Conservation (phyloP, 768 basidiomycete genomes). For the Russula compacta region DNA sequence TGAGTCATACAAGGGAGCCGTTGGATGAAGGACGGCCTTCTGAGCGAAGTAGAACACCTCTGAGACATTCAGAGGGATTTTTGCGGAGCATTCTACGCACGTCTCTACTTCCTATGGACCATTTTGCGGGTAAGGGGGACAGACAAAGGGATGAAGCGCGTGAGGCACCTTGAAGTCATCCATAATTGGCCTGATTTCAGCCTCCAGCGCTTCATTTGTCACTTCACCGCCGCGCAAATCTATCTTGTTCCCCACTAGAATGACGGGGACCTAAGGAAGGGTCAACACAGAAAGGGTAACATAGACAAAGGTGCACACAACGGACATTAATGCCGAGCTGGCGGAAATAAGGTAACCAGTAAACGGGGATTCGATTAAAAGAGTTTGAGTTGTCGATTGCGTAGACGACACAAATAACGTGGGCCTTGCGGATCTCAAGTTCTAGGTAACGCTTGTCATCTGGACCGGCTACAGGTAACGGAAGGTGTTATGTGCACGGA, state of each 20-base stretch:
- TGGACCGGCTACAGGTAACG: conserved; percentile 52
- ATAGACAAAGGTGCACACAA: conserved; percentile 10
- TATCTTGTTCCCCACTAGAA: conserved; percentile 97
- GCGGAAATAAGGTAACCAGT: conserved; percentile 94
- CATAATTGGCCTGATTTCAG: conserved; percentile 96
- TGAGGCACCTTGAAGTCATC: conserved; percentile 86
- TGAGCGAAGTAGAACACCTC: conserved; percentile 99
- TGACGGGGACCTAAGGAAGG: conserved; percentile 73
- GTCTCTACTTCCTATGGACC: conserved; percentile 85
- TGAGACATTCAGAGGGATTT: conserved; percentile 82
- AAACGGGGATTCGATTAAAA: conserved; percentile 96
- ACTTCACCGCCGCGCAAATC: conserved; percentile 90
- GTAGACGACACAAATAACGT: conserved; percentile 97
- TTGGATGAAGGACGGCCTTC: conserved; percentile 94
- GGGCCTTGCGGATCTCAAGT: conserved; percentile 91
- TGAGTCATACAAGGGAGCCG: conserved; percentile 94
- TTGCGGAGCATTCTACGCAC: conserved; percentile 95
- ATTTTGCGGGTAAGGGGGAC: not conserved
- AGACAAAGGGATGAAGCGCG: not conserved
- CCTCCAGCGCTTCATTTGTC: conserved; percentile 88
- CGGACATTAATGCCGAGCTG: conserved; percentile 90
- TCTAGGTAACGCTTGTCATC: conserved; percentile 85
- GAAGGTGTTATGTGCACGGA: not conserved
- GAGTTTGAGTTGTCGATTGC: conserved; percentile 93
- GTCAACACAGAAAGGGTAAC: not conserved